A percentile compares a stretch with the other conserved stretches of the same genome.
Evolutionary conservation across 1,284 basidiomycete genomes (phyloP).

Genomic region (Coniferiporia weirii): DNA sequence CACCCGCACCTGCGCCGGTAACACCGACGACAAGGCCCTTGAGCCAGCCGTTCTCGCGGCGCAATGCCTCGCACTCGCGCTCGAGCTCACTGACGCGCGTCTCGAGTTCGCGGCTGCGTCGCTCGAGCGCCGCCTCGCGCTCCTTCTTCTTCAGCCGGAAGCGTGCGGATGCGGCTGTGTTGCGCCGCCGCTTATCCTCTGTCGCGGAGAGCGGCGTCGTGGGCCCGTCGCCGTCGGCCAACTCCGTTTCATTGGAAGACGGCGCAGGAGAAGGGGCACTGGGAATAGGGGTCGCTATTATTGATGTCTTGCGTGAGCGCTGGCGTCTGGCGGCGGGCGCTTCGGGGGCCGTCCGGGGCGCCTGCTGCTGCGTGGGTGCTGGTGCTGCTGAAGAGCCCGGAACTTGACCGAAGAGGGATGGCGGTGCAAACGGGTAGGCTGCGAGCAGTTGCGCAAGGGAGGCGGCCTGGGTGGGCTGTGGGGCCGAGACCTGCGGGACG

Average conservation of each 20-base stretch:
- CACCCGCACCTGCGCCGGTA: slow-evolving; percentile 51
- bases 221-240: slow-evolving; percentile 18
- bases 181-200: slow-evolving; percentile 91
- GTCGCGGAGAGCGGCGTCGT: slow-evolving; percentile 37
- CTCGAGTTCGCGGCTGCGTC: slow-evolving; percentile 87
- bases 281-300: slow-evolving; percentile 20
- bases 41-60: slow-evolving; percentile 93
- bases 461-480: slow-evolving; percentile 34
- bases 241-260: slow-evolving; percentile 29
- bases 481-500: slow-evolving; percentile 28
- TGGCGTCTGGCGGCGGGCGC: slow-evolving; percentile 37
- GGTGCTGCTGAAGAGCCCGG: slow-evolving; percentile 25
- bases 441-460: slow-evolving; percentile 64
- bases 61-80: slow-evolving; percentile 85
- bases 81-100: slow-evolving; percentile 77
- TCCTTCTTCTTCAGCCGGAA: slow-evolving; percentile 99
- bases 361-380: slow-evolving; percentile 29
- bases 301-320: slow-evolving; percentile 48
- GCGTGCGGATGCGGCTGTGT: slow-evolving; percentile 95
- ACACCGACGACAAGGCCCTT: slow-evolving; percentile 91
- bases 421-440: slow-evolving; percentile 39
- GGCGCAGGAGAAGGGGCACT: slow-evolving; percentile 21
- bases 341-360: not conserved
- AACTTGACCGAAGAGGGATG: slow-evolving; percentile 4
- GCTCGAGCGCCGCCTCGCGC: slow-evolving; percentile 89